These are phyloP conservation scores for Globisporangium paddicum DNA, from an alignment of 352 stramenopile genomes.

Conservation along the genomic window DNA sequence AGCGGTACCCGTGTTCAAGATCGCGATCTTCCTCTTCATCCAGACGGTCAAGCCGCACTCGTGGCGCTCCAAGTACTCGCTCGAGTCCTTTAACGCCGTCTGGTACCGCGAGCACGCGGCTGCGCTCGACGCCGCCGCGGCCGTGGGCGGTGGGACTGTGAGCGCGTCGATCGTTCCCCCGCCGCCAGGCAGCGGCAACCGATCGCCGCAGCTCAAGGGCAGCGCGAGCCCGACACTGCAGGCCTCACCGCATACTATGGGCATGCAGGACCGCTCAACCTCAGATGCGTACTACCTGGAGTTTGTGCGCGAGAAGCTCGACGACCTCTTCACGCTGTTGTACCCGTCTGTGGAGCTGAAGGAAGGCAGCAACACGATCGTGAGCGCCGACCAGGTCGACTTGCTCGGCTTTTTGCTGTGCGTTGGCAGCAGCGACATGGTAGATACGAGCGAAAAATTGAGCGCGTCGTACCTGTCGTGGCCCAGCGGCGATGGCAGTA, in stretches of 20 bases:
- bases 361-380: conserved; percentile 40
- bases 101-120: conserved; percentile 72
- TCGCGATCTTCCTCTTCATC: conserved; percentile 76
- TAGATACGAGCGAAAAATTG: conserved; percentile 48
- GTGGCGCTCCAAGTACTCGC: conserved; percentile 65
- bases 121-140: conserved; percentile 31
- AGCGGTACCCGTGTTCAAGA: conserved; percentile 67
- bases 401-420: conserved; percentile 73
- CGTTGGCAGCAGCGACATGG: conserved; percentile 43
- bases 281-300: conserved; percentile 75
- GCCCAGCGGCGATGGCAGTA: conserved; percentile 17
- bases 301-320: conserved; percentile 77
- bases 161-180: conserved; percentile 9
- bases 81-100: conserved; percentile 74
- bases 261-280: conserved; percentile 74
- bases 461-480: conserved; percentile 67
- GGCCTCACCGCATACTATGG: conserved; percentile 68
- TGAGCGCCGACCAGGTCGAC: conserved; percentile 66
- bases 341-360: conserved; percentile 54
- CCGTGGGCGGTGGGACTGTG: conserved; percentile 17
- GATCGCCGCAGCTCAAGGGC: conserved; percentile 50
- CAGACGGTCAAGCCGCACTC: conserved; percentile 78
- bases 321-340: conserved; percentile 66
- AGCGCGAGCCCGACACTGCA: conserved; percentile 57
- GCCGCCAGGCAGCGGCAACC: conserved; percentile 15